A percentile compares a stretch with the other conserved stretches of the same genome.
Conservation (phyloP, 176 grass and related monocot species). For the Zizania latifolia region DNA sequence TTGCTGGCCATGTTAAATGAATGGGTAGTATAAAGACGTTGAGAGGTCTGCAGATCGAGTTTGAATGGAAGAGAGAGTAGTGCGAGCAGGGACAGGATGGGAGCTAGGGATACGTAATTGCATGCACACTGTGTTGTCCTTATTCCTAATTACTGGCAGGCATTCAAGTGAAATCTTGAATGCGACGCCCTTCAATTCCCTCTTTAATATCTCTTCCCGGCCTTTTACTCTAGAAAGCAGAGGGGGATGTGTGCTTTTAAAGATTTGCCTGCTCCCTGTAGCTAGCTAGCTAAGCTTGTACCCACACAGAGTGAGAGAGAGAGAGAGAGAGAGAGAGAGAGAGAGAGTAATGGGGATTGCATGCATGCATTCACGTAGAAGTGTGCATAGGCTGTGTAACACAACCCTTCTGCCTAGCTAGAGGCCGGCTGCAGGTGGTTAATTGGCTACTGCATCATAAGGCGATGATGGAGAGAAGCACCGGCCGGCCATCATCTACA, state of each 20-base stretch:
- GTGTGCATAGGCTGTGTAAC: not conserved
- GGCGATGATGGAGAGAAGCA: conserved; percentile 36
- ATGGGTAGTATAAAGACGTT: not conserved
- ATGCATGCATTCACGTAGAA: not conserved
- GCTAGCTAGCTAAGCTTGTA: not conserved
- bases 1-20: conserved; percentile 28
- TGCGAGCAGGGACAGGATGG: conserved; percentile 33
- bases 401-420: conserved; percentile 23
- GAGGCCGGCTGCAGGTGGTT: not conserved
- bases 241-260: conserved; percentile 27
- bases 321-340: not conserved
- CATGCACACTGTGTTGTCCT: conserved; percentile 31
- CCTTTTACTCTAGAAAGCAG: conserved; percentile 29
- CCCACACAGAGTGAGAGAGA: not conserved
- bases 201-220: conserved; percentile 25
- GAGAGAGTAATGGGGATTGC: not conserved
- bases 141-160: too few species aligned
- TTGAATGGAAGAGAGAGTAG: conserved; percentile 21
- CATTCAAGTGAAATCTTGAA: conserved; percentile 40
- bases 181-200: conserved; percentile 40
- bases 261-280: conserved; percentile 29
- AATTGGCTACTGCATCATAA: conserved; percentile 47
- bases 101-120: conserved; percentile 21
- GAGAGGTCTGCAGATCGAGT: not conserved
- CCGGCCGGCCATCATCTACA: not conserved